Base-by-base conservation (phyloP, 176 grass and related monocot species). In the Musa troglodytarum region DNA sequence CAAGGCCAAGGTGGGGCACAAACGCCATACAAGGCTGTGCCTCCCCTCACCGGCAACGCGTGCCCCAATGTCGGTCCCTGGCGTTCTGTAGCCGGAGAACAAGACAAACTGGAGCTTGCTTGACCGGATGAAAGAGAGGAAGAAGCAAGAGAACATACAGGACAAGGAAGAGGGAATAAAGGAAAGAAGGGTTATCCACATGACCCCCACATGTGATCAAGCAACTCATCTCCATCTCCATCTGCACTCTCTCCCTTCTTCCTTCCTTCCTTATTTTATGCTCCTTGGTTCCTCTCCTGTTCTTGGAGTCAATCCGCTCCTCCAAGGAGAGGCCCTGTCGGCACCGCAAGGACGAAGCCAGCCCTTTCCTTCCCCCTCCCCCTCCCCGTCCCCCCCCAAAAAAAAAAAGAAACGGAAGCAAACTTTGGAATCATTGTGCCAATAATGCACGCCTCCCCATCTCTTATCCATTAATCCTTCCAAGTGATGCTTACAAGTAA, bases 31-130 rank as follows among this genome's bases (percentile, higher is more conserved):
- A 21, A 23, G 53, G 53, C 53, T 43, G 72, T n/a, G 72, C 53
- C 52, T 74, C 21, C 53, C 52, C 54, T 58, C 24, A 2, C 53
- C 72, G 72, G 72, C 72, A 74, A 17, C 53, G 72, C 53, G 72
- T 59, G 72, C 72, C 24, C 72, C 71, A 2, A 13, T 74, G 52
- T 56, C 71, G 9, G 11, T 9, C 52, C 52, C 9, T 2, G 1
- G 10, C 52, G 1, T 29, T 68, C 65, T 68, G 65, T 12, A 12
- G 26, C 7, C 11, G 65, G 65, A 68, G 65, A 20, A 43, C 5
- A 49, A 68, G 22, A 43, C 52, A 71, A 50, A 71, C 10, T 3
- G 63, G 10, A 65, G 23, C 21, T 29, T 29, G 64, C 64, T 29
- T 67, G 64, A 67, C 25, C 15, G 26, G 24, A 16, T 67, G 1